These are phyloP conservation scores for Cladosporium sp. DNA, from an alignment of 2,329 filamentous ascomycete genomes.

Conservation along the genomic window DNA sequence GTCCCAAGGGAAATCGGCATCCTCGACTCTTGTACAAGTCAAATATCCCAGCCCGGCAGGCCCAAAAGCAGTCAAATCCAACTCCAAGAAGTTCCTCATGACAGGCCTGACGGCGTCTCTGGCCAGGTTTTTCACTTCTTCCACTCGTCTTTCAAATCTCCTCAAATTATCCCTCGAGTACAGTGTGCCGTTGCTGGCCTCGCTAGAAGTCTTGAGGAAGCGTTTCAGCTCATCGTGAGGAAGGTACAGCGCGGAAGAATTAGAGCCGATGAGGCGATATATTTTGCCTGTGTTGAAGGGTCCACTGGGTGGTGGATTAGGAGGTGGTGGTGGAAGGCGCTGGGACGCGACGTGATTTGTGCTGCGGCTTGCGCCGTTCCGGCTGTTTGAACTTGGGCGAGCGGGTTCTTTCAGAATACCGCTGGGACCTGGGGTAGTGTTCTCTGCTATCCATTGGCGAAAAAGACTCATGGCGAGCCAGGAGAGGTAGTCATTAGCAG, in stretches of 20 bases:
- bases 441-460: constrained; percentile 89
- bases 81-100: constrained; percentile 80
- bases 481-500: constrained; percentile 77
- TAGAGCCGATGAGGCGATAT: constrained; percentile 71
- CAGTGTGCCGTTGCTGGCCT: constrained; percentile 47
- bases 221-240: constrained; percentile 84
- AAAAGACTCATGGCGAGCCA: constrained; percentile 88
- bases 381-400: background rate
- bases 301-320: constrained; percentile 37
- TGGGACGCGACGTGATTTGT: constrained; percentile 32
- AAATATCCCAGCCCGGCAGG: constrained; percentile 57
- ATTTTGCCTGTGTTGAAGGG: constrained; percentile 62
- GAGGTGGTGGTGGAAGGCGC: constrained; percentile 28
- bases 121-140: constrained; percentile 84
- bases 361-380: constrained; percentile 18
- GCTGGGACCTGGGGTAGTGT: constrained; percentile 70
- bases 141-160: constrained; percentile 80
- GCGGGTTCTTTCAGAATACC: constrained; percentile 47
- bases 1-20: constrained; percentile 64
- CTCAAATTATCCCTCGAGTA: constrained; percentile 85
- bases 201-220: constrained; percentile 80
- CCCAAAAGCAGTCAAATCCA: constrained; percentile 58
- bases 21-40: constrained; percentile 64
- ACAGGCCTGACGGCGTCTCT: constrained; percentile 79
- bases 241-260: constrained; percentile 66